phyloP scores from a whole-genome alignment of 208 protist species.

The Crithidia mellificae region DNA sequence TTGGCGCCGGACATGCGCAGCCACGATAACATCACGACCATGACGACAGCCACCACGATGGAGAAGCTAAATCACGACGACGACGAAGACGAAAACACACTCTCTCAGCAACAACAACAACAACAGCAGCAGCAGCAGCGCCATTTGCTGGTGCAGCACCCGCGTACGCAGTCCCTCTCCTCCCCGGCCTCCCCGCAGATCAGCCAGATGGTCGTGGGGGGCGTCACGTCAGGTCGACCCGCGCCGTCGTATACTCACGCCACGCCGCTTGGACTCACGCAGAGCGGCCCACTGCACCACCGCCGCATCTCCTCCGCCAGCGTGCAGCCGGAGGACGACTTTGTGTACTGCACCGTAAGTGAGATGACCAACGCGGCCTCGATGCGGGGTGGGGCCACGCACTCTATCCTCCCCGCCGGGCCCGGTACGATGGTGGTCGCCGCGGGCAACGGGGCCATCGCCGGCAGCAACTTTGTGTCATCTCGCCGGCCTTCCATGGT shows the following conservation, averaged over 20 bases:
- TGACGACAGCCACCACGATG: background rate
- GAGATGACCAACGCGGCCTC: slow-evolving; percentile 30
- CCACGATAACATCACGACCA: background rate
- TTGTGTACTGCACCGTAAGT: slow-evolving; percentile 32
- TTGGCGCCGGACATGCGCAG: background rate
- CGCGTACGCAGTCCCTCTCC: slow-evolving; percentile 4
- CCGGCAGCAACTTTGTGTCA: background rate
- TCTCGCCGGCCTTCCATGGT: background rate
- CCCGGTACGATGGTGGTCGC: background rate
- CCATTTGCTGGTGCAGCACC: background rate
- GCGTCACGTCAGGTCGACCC: background rate
- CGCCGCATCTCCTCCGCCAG: slow-evolving; percentile 8
- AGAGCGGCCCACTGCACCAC: background rate
- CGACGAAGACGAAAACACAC: background rate
- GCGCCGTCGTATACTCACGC: background rate
- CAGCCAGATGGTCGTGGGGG: background rate
- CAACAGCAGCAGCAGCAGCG: background rate
- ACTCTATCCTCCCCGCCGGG: background rate
- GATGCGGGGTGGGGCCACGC: slow-evolving; percentile 11
- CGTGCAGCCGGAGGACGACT: slow-evolving; percentile 24
- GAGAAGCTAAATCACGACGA: background rate
- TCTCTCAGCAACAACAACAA: too few species aligned
- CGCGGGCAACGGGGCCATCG: background rate
- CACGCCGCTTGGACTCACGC: background rate
- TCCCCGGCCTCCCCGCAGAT: slow-evolving; percentile 2